A percentile compares a stretch with the other conserved stretches of the same genome.
These are phyloP conservation scores for Ashbya aceris DNA, from an alignment of 1,139 yeast genomes.

Conservation along the genomic window DNA sequence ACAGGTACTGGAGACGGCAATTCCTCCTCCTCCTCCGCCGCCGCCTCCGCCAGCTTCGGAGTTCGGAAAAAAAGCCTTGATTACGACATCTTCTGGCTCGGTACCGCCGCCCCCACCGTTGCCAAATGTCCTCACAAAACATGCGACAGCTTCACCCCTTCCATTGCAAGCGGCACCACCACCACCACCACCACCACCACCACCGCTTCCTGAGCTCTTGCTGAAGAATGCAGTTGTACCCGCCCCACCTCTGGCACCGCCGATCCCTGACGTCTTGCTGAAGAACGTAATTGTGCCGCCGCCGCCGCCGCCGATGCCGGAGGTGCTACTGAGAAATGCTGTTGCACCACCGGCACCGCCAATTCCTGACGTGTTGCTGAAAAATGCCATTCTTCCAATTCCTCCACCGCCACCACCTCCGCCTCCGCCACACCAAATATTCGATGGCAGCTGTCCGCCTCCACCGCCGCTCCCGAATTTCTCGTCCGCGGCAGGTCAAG, in stretches of 20 bases:
- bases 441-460: not conserved
- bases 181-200: slow-evolving; percentile 14
- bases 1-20: too few relatives aligned
- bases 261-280: not conserved
- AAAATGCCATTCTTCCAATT: not conserved
- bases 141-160: not conserved
- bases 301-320: slow-evolving; percentile 11
- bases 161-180: slow-evolving; percentile 8
- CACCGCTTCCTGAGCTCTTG: not conserved
- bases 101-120: slow-evolving; percentile 1
- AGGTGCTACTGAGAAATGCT: not conserved
- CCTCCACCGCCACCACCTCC: slow-evolving; percentile 2
- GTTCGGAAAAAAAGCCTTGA: not conserved
- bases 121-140: not conserved
- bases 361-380: not conserved
- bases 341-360: not conserved
- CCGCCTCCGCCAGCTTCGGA: not conserved
- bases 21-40: not conserved
- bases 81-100: not conserved
- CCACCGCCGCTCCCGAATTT: not conserved
- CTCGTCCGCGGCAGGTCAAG: not conserved
- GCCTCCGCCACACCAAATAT: not conserved
- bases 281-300: not conserved
- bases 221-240: not conserved
- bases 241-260: not conserved